These are phyloP conservation scores for Sindora glabra DNA, from an alignment of 306 rosid genomes.

Conservation along the genomic window DNA sequence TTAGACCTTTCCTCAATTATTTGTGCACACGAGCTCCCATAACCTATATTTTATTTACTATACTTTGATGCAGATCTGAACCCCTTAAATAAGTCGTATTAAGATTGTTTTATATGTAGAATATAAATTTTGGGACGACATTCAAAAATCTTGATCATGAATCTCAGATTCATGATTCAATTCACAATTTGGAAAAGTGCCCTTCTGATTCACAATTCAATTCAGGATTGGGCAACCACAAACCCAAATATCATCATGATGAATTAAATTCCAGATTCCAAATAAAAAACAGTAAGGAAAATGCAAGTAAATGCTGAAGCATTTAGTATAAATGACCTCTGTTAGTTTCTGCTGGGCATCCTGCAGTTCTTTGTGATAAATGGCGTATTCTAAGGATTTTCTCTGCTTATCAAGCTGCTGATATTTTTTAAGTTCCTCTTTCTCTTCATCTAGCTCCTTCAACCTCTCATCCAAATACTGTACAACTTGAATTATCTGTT, in stretches of 20 bases:
- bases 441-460: slow-evolving; percentile 92
- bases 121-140: too few relatives aligned
- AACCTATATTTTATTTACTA: too few relatives aligned
- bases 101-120: too few relatives aligned
- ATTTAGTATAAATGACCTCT: slow-evolving; percentile 51
- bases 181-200: too few relatives aligned
- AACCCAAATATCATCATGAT: neutral
- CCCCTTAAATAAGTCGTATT: too few relatives aligned
- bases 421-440: slow-evolving; percentile 88
- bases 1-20: too few relatives aligned
- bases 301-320: neutral
- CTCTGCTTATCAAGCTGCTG: slow-evolving; percentile 94
- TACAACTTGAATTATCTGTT: slow-evolving; percentile 95
- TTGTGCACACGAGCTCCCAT: too few relatives aligned
- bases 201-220: too few relatives aligned
- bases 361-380: slow-evolving; percentile 80
- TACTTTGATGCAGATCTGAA: too few relatives aligned
- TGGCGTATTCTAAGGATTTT: slow-evolving; percentile 81
- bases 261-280: neutral
- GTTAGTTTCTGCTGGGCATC: slow-evolving; percentile 84
- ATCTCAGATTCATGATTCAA: too few relatives aligned
- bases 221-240: too few relatives aligned
- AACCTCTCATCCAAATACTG: slow-evolving; percentile 95
- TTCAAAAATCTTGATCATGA: too few relatives aligned
- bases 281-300: neutral